These are phyloP conservation scores for Malassezia brasiliensis DNA, from an alignment of 1,284 basidiomycete genomes.

Conservation along the genomic window DNA sequence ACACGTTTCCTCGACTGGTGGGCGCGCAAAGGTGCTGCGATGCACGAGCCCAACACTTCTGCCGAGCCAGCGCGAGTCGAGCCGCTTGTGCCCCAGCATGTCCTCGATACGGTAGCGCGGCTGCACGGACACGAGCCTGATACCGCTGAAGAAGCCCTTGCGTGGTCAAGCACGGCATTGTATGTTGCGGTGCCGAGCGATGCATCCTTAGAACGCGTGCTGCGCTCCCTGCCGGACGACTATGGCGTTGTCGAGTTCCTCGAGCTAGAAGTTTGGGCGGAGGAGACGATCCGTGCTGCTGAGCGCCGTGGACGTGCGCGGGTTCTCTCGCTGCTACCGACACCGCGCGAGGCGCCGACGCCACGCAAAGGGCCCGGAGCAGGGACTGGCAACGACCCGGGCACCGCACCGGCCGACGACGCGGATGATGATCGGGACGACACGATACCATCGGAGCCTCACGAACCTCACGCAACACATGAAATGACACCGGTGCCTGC, in stretches of 20 bases:
- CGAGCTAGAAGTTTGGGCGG: slow-evolving; percentile 8
- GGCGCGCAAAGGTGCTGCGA: slow-evolving; percentile 9
- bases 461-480: no score
- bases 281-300: not conserved
- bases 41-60: not conserved
- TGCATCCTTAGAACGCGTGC: not conserved
- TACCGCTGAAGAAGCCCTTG: not conserved
- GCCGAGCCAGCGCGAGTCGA: not conserved
- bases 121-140: not conserved
- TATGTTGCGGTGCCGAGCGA: not conserved
- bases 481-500: no score
- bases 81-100: slow-evolving; percentile 10
- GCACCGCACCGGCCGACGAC: no score
- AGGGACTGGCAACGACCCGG: no score
- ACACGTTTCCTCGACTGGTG: slow-evolving; percentile 16
- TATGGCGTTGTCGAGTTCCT: slow-evolving; percentile 13
- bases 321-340: not conserved
- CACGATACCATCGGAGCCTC: no score
- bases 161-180: not conserved
- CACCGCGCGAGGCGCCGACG: not conserved
- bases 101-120: slow-evolving; percentile 3
- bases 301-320: slow-evolving; percentile 4
- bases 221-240: slow-evolving; percentile 5
- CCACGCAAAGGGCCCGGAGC: no score
- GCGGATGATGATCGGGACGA: no score